Evolutionary conservation across 192 early-diverging fungal genomes (phyloP).

Genomic region (Coemansia sp.): DNA sequence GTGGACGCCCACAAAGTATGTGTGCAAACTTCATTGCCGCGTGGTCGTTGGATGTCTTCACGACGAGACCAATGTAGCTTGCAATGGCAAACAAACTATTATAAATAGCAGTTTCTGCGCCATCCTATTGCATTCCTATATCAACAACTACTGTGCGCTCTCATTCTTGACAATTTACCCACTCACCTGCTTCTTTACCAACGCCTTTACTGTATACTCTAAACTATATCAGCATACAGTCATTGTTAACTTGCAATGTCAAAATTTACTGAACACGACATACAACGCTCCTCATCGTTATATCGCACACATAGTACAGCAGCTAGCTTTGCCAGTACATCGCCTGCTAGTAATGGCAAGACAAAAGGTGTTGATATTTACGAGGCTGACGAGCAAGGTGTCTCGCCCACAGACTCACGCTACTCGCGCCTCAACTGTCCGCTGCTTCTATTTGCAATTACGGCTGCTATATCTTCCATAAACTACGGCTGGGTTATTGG

Average conservation of each 20-base stretch:
- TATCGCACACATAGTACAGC: not conserved
- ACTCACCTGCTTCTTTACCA: no score
- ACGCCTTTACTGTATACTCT: no score
- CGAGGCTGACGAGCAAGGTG: constrained; percentile 25
- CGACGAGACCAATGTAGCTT: not conserved
- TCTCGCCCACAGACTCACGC: constrained; percentile 34
- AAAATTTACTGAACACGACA: not conserved
- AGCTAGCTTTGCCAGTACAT: constrained; percentile 26
- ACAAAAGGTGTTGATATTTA: constrained; percentile 4
- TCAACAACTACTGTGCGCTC: not conserved
- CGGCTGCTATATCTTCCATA: constrained; percentile 45
- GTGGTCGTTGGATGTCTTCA: not conserved
- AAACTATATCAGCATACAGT: not conserved
- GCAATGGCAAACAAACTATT: no score
- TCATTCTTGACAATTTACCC: not conserved
- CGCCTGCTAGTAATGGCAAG: constrained; percentile 10
- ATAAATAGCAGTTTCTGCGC: not conserved
- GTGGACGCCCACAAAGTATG: not conserved
- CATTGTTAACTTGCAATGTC: not conserved
- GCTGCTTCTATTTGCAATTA: constrained; percentile 34
- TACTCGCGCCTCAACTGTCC: constrained; percentile 24
- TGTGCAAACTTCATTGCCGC: not conserved
- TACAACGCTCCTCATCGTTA: not conserved
- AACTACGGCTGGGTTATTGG: constrained; percentile 56
- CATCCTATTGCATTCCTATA: not conserved